phyloP scores from a whole-genome alignment of 306 rosid genomes.

The Vigna angularis region DNA sequence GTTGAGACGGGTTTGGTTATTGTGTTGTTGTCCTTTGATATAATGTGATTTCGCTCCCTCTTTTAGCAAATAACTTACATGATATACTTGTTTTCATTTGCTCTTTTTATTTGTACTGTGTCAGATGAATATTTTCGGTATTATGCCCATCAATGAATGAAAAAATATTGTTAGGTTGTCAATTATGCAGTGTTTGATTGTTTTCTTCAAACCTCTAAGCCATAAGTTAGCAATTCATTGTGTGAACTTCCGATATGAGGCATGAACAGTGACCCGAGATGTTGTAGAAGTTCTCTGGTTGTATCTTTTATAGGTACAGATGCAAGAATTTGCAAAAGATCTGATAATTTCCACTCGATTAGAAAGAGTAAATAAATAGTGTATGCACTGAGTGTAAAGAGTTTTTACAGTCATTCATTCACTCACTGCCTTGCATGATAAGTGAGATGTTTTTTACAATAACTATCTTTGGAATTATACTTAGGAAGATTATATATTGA shows the following conservation, averaged over 20 bases:
- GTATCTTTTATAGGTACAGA: background rate
- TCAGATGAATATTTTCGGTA: background rate
- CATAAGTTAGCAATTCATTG: background rate
- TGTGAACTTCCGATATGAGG: background rate
- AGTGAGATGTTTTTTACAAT: too few species aligned
- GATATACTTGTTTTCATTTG: background rate
- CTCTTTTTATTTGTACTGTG: too few species aligned
- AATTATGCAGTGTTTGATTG: background rate
- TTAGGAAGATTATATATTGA: too few species aligned
- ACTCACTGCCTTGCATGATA: too few species aligned
- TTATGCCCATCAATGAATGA: background rate
- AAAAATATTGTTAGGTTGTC: background rate
- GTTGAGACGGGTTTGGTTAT: conserved; percentile 26
- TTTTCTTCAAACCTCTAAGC: background rate
- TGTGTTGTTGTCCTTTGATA: conserved; percentile 8
- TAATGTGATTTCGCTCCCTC: background rate
- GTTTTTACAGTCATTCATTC: too few species aligned
- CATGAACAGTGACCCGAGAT: background rate
- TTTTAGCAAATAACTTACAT: background rate
- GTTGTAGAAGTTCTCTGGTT: background rate
- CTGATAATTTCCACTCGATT: too few species aligned
- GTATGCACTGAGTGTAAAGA: too few species aligned
- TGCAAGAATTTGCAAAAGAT: too few species aligned
- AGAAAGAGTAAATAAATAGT: too few species aligned
- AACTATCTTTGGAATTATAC: too few species aligned